Evolutionary conservation across 495 filamentous ascomycete species (phyloP), one percentile per base, ranked within the genome.

Genomic region (Tetracladium setigerum): DNA sequence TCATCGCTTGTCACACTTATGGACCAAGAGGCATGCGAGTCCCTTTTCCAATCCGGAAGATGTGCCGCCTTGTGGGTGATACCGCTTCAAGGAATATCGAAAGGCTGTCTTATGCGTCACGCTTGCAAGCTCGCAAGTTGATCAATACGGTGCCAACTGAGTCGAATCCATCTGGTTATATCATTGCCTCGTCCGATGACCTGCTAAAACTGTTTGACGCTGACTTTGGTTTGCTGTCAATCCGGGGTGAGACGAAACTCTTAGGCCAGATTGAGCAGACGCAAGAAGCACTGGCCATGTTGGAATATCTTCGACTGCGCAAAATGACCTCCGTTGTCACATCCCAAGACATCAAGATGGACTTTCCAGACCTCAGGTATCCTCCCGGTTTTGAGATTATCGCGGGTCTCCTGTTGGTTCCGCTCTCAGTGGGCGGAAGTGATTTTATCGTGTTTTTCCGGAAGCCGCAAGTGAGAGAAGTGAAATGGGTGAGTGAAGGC

Each of bases 381-480:
- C 65, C 76, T 1, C 88, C 89, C 0, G 90, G 91, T 0, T 89
- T 96, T 52, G 67, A 75, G 24, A 65, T 82, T 13, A 82, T 96
- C 44, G 87, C 89, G 0, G 90, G 90, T 1, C 55, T 96, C 41
- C 68, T 96, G 5, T 78, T 95, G 38, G 89, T 95, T 0, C 90
- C 90, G 0, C 64, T 96, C 0, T 90, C 86, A 12, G 67, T 79
- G 8, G 78, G 78, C 37, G 90, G 90, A 9, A 66, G 63, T 32
- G 90, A 96, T 54, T 95, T 95, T 57, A 95, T 96, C 35, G 86
- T 89, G 0, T 95, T 96, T 56, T 95, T 95, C 66, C 79, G 90
- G 5, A 85, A 77, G 49, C 82, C 87, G 1, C 86, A 91, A 51
- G 51, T 84, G 11, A 82, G 74, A 38, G 81, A 92, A 55, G 87